phyloP scores from a whole-genome alignment of 2,329 filamentous ascomycete species.

The Xylariomycetidae sp. region DNA sequence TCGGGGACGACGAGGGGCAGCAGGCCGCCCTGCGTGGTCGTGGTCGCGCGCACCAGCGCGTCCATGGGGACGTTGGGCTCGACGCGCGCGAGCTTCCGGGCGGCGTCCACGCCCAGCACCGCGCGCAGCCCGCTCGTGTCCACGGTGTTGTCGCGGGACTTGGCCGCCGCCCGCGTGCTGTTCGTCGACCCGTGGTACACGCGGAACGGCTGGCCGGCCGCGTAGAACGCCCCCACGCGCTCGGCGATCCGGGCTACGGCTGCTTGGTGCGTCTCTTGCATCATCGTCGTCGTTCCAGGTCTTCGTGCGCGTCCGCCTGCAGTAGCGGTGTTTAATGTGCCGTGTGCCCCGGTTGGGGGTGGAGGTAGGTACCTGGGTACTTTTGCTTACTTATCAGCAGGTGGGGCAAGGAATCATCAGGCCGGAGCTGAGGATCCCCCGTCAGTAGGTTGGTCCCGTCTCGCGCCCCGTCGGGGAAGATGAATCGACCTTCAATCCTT shows the following conservation, averaged over 20 bases:
- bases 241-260: constrained; percentile 38
- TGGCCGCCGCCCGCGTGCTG: constrained; percentile 57
- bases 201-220: constrained; percentile 52
- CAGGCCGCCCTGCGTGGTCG: constrained; percentile 47
- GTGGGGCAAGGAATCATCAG: no score
- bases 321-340: no score
- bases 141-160: constrained; percentile 48
- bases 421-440: no score
- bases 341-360: no score
- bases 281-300: no score
- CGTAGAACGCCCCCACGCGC: constrained; percentile 38
- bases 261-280: constrained; percentile 39
- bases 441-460: no score
- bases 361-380: no score
- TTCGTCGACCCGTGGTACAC: constrained; percentile 75
- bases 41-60: constrained; percentile 50
- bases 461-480: no score
- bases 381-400: no score
- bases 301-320: no score
- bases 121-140: constrained; percentile 60
- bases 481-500: no score
- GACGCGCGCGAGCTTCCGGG: constrained; percentile 51
- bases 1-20: constrained; percentile 65
- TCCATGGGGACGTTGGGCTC: constrained; percentile 69
- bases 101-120: constrained; percentile 54